These are phyloP conservation scores for Magnolia officinalis DNA, from an alignment of 164 flowering plant genomes.

Conservation along the genomic window DNA sequence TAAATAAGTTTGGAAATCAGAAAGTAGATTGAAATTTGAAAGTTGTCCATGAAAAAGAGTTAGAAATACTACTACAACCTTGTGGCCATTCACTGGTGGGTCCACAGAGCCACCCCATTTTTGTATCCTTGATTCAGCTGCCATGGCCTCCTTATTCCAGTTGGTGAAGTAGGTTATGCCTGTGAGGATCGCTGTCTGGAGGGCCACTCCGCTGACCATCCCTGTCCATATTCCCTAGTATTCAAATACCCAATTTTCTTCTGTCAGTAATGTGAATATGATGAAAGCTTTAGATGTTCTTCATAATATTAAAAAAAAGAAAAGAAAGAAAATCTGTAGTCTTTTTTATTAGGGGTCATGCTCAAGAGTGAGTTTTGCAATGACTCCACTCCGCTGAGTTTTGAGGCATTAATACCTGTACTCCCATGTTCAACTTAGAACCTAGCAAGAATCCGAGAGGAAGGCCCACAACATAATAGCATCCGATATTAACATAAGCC, in stretches of 20 bases:
- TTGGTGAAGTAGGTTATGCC: slow-evolving; percentile 27
- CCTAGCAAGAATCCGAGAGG: slow-evolving; percentile 36
- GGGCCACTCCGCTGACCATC: slow-evolving; percentile 28
- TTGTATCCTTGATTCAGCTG: slow-evolving; percentile 16
- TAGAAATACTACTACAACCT: not conserved
- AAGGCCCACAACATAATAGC: slow-evolving; percentile 31
- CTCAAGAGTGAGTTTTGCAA: too few relatives aligned
- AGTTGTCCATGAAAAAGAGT: not conserved
- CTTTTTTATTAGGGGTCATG: not conserved
- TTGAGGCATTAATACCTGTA: slow-evolving; percentile 13
- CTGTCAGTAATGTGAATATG: not conserved
- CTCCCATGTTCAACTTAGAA: slow-evolving; percentile 23
- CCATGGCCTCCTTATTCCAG: slow-evolving; percentile 30
- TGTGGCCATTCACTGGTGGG: slow-evolving; percentile 5
- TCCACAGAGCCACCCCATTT: slow-evolving; percentile 26
- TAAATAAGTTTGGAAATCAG: too few relatives aligned
- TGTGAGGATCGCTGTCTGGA: slow-evolving; percentile 25
- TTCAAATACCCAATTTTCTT: not conserved
- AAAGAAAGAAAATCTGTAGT: not conserved
- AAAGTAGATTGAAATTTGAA: too few relatives aligned
- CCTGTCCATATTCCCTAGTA: slow-evolving; percentile 35
- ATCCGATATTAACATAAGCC: slow-evolving; percentile 31
- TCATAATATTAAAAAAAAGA: not conserved
- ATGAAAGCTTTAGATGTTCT: too few relatives aligned
- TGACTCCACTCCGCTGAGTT: too few relatives aligned